A percentile compares a stretch with the other conserved stretches of the same genome.
Conservation (phyloP, 2,329 filamentous ascomycete genomes). For the Aspergillus spinulosporus region DNA sequence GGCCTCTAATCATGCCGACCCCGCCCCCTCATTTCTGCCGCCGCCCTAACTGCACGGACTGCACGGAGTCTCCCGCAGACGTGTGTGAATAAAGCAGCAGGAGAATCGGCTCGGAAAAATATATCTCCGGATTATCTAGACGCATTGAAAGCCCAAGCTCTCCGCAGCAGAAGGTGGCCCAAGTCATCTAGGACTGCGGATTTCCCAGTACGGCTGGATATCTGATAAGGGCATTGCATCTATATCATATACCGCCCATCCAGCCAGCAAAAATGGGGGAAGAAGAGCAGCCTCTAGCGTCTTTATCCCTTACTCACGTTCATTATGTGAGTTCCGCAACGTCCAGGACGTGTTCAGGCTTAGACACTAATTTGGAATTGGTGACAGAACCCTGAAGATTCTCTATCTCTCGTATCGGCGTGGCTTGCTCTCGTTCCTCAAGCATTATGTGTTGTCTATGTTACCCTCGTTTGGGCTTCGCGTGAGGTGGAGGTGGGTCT, state of each 20-base stretch:
- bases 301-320: slow-evolving; percentile 91
- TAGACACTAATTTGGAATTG: slow-evolving; percentile 6
- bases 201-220: neutral
- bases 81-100: slow-evolving; percentile 14
- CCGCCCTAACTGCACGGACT: slow-evolving; percentile 16
- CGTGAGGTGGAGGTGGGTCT: slow-evolving; percentile 86
- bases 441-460: slow-evolving; percentile 85
- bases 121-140: neutral
- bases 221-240: neutral
- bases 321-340: slow-evolving; percentile 73
- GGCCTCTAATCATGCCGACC: slow-evolving; percentile 10
- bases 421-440: slow-evolving; percentile 94
- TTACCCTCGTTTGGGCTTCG: slow-evolving; percentile 83
- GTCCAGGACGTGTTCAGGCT: neutral
- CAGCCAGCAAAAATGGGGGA: slow-evolving; percentile 22
- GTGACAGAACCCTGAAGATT: slow-evolving; percentile 76
- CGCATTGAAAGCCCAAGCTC: neutral
- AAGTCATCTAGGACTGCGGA: neutral
- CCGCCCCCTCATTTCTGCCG: slow-evolving; percentile 25
- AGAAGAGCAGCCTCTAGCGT: slow-evolving; percentile 66
- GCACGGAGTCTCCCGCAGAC: too few relatives aligned
- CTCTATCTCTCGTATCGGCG: slow-evolving; percentile 81
- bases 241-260: neutral
- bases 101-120: slow-evolving; percentile 10
- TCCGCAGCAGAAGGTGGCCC: neutral